Percentiles rank a stretch among this genome's conserved stretches.
phyloP scores from a whole-genome alignment of 495 filamentous ascomycete species.

The Neurospora tetrasperma region DNA sequence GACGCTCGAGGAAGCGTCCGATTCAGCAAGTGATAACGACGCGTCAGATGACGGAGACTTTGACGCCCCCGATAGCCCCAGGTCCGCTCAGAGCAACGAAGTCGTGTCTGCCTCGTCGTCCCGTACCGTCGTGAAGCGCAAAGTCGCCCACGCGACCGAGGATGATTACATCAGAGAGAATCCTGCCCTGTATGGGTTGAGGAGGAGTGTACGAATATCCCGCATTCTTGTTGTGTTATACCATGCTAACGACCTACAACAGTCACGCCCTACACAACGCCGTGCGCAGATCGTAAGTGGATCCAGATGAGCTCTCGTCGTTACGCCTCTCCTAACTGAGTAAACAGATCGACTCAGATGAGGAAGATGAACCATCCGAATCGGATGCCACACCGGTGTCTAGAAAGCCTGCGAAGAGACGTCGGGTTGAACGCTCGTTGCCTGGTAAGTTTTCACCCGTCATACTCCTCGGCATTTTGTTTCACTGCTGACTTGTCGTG shows the following conservation, averaged over 20 bases:
- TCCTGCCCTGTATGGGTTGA: conserved; percentile 90
- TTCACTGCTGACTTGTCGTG: conserved; percentile 16
- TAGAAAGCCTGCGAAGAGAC: conserved; percentile 36
- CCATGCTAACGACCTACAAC: conserved; percentile 25
- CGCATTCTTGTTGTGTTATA: background rate
- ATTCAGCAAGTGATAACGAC: conserved; percentile 50
- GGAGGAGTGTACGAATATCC: conserved; percentile 64
- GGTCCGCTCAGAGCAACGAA: conserved; percentile 37
- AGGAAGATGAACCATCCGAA: conserved; percentile 63
- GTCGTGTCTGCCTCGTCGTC: conserved; percentile 56
- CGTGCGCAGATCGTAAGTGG: conserved; percentile 37
- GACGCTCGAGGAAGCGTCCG: conserved; percentile 21
- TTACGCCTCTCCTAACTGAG: conserved; percentile 14
- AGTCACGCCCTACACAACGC: conserved; percentile 44
- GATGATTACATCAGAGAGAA: conserved; percentile 82
- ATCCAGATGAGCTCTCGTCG: background rate
- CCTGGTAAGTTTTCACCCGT: conserved; percentile 30
- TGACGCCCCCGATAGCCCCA: conserved; percentile 53
- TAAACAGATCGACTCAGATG: conserved; percentile 56
- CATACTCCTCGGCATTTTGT: background rate
- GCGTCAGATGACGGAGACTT: conserved; percentile 75
- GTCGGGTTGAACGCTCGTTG: conserved; percentile 40
- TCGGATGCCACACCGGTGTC: conserved; percentile 49
- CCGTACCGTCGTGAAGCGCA: conserved; percentile 61
- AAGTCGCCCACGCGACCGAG: conserved; percentile 50